These are phyloP conservation scores for Calocybe gambosa DNA, from an alignment of 1,284 basidiomycete genomes.

Conservation along the genomic window DNA sequence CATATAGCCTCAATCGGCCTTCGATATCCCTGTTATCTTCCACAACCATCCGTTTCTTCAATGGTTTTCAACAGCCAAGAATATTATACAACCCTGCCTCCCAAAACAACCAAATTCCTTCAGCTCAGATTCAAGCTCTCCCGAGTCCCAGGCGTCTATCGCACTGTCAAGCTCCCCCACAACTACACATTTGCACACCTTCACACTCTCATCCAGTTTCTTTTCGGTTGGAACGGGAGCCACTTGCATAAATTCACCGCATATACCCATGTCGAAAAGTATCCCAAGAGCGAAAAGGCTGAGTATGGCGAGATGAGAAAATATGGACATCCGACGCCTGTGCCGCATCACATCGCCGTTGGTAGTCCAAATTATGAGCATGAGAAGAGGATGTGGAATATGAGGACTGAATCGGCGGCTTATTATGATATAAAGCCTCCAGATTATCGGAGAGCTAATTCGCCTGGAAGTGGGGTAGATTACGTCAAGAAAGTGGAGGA, in stretches of 20 bases:
- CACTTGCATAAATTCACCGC: background rate
- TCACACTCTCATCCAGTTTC: slow-evolving; percentile 5
- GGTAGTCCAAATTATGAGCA: background rate
- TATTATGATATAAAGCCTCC: background rate
- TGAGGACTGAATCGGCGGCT: background rate
- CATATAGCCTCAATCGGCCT: too few species aligned
- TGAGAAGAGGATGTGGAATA: slow-evolving; percentile 2
- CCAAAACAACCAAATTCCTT: slow-evolving; percentile 3
- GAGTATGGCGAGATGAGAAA: slow-evolving; percentile 2
- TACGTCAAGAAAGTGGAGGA: slow-evolving; percentile 2
- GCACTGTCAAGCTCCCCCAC: slow-evolving; percentile 4
- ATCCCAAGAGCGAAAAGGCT: background rate
- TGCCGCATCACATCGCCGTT: background rate
- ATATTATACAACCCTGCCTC: slow-evolving; percentile 2
- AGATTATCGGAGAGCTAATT: background rate
- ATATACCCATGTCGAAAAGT: slow-evolving; percentile 6
- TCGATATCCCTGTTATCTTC: too few species aligned
- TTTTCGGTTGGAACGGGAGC: slow-evolving; percentile 5
- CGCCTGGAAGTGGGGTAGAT: background rate
- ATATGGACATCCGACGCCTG: background rate
- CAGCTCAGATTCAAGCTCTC: slow-evolving; percentile 1
- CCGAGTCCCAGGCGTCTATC: slow-evolving; percentile 1
- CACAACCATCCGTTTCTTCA: too few species aligned
- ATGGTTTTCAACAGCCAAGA: background rate
- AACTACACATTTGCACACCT: slow-evolving; percentile 6